A percentile compares a stretch with the other conserved stretches of the same genome.
Conservation (phyloP, 768 basidiomycete species). For the Termitomyces sp. region DNA sequence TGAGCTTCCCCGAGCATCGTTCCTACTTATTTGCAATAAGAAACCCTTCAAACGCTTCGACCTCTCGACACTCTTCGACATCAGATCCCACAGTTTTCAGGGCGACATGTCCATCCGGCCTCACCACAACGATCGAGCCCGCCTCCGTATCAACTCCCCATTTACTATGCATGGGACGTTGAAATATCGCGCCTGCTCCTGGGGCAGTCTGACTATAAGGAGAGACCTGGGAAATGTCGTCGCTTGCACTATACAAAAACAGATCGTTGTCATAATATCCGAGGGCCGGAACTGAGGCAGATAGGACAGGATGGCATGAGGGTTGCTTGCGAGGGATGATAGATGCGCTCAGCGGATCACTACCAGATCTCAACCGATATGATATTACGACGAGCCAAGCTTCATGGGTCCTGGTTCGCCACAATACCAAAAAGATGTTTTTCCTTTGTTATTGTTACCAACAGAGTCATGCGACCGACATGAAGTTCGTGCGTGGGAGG, state of each 20-base stretch:
- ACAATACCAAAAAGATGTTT: not conserved
- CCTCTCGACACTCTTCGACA: conserved; percentile 9
- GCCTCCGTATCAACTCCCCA: conserved; percentile 10
- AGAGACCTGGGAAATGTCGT: conserved; percentile 13
- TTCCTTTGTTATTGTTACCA: not conserved
- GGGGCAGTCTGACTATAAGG: conserved; percentile 13
- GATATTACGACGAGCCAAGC: not conserved
- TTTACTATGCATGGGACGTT: conserved; percentile 14
- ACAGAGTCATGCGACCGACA: not conserved
- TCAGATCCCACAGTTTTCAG: conserved; percentile 9
- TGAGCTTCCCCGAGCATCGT: conserved; percentile 1
- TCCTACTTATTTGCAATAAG: conserved; percentile 1
- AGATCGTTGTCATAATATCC: conserved; percentile 1
- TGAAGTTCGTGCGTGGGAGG: not conserved
- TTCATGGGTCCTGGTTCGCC: not conserved
- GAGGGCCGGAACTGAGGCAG: not conserved
- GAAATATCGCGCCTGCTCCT: conserved; percentile 11
- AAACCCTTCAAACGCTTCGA: conserved; percentile 9
- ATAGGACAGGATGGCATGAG: not conserved
- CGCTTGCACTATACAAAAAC: not conserved
- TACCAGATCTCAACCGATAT: not conserved
- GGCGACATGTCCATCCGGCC: conserved; percentile 11
- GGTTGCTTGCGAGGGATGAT: not conserved
- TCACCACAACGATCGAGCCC: conserved; percentile 11
- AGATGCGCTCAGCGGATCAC: not conserved